Base-by-base conservation (phyloP, 345 rosid genomes). In the Erucastrum elatum region DNA sequence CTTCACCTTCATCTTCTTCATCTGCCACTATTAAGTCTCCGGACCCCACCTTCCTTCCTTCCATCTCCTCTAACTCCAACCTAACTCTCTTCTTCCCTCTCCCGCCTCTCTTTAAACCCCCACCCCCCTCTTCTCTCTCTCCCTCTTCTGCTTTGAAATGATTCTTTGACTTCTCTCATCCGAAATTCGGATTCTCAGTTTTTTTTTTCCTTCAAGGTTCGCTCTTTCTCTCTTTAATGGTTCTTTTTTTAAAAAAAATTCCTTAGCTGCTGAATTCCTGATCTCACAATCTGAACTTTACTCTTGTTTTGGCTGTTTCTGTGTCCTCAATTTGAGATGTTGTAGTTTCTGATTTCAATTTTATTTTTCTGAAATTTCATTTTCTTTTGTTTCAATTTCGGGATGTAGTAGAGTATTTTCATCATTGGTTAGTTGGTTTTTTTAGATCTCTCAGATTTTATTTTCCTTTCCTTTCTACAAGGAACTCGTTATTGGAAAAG, bases 61-160 rank as follows among this genome's bases (percentile, higher is more conserved):
- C 81, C 76, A 70, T 75, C 77, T 75, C 69, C 83, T 75, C 90
- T 84, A 84, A 84, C 89, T 82, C 88, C 59, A 74, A 90, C 94
- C 94, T 87, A 88, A 69, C 73, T 81, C 85, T 29, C 64, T 35
- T 71, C 74, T 72, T 67, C 61, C 59, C 64, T 61, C 51, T 68
- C 82, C 15, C 66, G 16, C 76, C 76, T 75, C 79, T 82, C 79
- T 82, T 80, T 72, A 51, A 75, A 82, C 67, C 82, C 75, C 75
- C 39, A 21, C 56, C 75, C 39, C 31, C 56, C 16, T 13, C 27
- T 37, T 58, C 63, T 46, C 9, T 72, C 66, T 39, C 30, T 82
- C 76, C 7, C 75, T 49, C 29, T 63, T 49, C 35, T 51, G 1
- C 61, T 72, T 55, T 73, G 55, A 6, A 16, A 72, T 70, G 35